Percentiles rank a stretch among this genome's conserved stretches.
Conservation (phyloP, 2,329 filamentous ascomycete genomes). For the Boeremia exigua region DNA sequence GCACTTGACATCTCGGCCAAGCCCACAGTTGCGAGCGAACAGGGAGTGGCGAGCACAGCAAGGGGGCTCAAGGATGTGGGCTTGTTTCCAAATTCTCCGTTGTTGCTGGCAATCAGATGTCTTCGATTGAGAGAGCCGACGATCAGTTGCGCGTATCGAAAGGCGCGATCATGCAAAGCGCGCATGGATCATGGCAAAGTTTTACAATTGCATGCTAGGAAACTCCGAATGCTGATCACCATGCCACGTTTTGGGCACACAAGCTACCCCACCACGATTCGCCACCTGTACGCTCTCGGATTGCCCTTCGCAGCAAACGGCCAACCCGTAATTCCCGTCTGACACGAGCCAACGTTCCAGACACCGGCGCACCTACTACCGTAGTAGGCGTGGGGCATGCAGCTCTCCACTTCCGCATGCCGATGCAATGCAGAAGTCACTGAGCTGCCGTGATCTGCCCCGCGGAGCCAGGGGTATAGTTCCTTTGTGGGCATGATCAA, state of each 20-base stretch:
- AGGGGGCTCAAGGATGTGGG: background rate
- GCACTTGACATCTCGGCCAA: background rate
- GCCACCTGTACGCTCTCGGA: background rate
- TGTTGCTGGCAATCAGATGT: background rate
- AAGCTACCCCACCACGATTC: background rate
- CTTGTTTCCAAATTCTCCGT: background rate
- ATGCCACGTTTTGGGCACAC: background rate
- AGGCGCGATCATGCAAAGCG: background rate
- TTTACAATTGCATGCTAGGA: slow-evolving; percentile 2
- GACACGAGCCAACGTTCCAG: background rate
- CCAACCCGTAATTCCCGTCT: background rate
- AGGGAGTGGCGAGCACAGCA: background rate
- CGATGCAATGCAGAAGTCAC: background rate
- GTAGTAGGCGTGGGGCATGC: slow-evolving; percentile 6
- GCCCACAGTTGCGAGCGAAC: background rate
- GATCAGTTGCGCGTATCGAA: slow-evolving; percentile 5
- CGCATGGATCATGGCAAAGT: background rate
- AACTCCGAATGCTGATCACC: background rate
- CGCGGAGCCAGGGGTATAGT: background rate
- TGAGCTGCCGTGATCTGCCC: background rate
- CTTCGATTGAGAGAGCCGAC: background rate
- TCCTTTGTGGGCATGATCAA: background rate
- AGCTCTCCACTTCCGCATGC: slow-evolving; percentile 5
- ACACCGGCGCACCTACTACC: background rate
- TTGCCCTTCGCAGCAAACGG: background rate